These are phyloP conservation scores for Tetracladium setigerum DNA, from an alignment of 495 filamentous ascomycete genomes.

Conservation along the genomic window DNA sequence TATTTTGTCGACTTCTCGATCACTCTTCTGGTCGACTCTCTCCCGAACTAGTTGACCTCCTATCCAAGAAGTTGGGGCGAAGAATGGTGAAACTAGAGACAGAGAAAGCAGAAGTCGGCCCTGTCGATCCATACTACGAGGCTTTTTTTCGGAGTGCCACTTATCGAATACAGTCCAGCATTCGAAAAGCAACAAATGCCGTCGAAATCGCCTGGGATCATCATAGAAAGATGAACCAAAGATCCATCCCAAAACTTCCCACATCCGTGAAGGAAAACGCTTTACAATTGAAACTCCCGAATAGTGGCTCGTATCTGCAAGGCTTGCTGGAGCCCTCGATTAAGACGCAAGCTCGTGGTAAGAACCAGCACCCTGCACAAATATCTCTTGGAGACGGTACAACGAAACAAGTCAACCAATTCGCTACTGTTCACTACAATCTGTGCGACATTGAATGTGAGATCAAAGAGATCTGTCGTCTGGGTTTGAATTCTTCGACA, in stretches of 20 bases:
- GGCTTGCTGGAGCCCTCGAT: too few species aligned
- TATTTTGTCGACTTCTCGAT: constrained; percentile 35
- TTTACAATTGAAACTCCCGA: constrained; percentile 32
- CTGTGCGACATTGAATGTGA: constrained; percentile 24
- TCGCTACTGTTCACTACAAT: constrained; percentile 23
- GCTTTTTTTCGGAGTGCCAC: constrained; percentile 16
- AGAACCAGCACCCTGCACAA: too few species aligned
- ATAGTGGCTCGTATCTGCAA: constrained; percentile 35
- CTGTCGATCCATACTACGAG: constrained; percentile 9
- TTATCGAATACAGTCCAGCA: constrained; percentile 21
- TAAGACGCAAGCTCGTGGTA: too few species aligned
- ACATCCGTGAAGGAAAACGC: constrained; percentile 22
- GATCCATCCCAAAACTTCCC: constrained; percentile 27
- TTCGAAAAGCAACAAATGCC: constrained; percentile 22
- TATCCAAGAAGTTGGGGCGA: constrained; percentile 46
- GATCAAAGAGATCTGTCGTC: constrained; percentile 15
- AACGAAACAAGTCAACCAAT: constrained; percentile 16
- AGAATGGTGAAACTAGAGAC: constrained; percentile 51
- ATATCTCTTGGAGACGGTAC: constrained; percentile 10
- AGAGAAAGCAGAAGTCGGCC: constrained; percentile 19
- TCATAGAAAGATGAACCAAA: constrained; percentile 31
- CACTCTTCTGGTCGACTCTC: constrained; percentile 24
- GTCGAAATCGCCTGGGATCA: constrained; percentile 24
- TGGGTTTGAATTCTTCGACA: constrained; percentile 1
- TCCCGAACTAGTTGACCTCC: constrained; percentile 20